A percentile compares a stretch with the other conserved stretches of the same genome.
Evolutionary conservation across 805 yeast species (phyloP).

Genomic region (Candida vartiovaarae): DNA sequence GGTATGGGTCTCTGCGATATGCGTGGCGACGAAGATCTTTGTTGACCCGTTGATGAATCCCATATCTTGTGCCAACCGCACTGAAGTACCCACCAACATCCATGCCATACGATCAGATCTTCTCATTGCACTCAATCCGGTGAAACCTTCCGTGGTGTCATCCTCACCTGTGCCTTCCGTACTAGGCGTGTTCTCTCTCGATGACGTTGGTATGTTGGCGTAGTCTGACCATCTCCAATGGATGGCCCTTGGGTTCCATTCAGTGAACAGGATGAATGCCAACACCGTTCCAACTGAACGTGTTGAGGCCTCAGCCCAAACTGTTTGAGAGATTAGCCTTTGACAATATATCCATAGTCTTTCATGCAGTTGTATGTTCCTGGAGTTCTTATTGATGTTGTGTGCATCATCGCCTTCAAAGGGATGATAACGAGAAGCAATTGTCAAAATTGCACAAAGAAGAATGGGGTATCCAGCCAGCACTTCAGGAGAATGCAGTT

Average conservation of each 20-base stretch:
- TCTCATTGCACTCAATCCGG: constrained; percentile 80
- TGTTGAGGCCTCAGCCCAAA: constrained; percentile 91
- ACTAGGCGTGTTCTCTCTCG: constrained; percentile 17
- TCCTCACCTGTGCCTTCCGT: constrained; percentile 6
- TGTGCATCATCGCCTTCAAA: constrained; percentile 32
- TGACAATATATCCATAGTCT: constrained; percentile 82
- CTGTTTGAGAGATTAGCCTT: constrained; percentile 71
- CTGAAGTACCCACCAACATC: constrained; percentile 87
- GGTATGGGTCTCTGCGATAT: constrained; percentile 73
- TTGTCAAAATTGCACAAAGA: constrained; percentile 72
- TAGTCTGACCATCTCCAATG: constrained; percentile 86
- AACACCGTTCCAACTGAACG: constrained; percentile 81
- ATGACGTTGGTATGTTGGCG: constrained; percentile 40
- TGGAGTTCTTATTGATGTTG: constrained; percentile 24
- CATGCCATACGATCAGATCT: constrained; percentile 87
- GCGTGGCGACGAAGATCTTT: constrained; percentile 74
- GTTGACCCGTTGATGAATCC: constrained; percentile 70
- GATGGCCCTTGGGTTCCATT: constrained; percentile 94
- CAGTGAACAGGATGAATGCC: constrained; percentile 79
- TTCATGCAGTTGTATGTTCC: constrained; percentile 65
- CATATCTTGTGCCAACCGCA: constrained; percentile 80
- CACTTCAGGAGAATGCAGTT: constrained; percentile 56
- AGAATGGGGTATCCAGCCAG: constrained; percentile 76
- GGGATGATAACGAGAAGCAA: constrained; percentile 70
- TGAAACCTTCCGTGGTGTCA: constrained; percentile 41